Base-by-base conservation (phyloP, 768 basidiomycete species). In the Scleroderma citrinum region DNA sequence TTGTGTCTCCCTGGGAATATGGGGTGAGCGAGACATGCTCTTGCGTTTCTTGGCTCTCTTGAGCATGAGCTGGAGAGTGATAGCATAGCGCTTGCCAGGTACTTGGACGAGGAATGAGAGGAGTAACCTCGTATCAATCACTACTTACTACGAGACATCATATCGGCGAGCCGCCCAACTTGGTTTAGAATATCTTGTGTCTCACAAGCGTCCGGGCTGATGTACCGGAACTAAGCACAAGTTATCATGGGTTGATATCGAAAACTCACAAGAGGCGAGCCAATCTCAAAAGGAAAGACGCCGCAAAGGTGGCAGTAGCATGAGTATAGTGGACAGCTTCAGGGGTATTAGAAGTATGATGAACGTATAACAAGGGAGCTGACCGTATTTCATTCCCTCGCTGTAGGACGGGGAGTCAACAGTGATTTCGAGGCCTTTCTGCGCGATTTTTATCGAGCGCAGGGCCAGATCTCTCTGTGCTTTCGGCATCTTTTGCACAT, bases 381-480 rank as follows among this genome's bases (percentile, higher is more conserved):
- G 59, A 87, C 91, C 89, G 60, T 92, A 96, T 74, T 85, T 88
- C 80, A 97, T 85, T 17, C 91, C 91, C 62, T 92, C 88, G 50
- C 92, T 75, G 60, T 97, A 97, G 24, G 87, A 77, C 2, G 83
- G 81, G 3, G 85, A 87, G 41, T 83, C 84, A 31, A 94, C 80
- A 7, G 92, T 94, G 47, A 93, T 90, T 44, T 93, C 87, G 46
- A 95, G 62, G 29, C 84, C 85, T 61, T 82, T 76, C 38, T 81
- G 77, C 17, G 92, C 92, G 56, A 91, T 89, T 46, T 81, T 72
- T 56, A 96, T 90, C 14, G 92, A 92, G 44, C 82, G 76, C 49
- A 92, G 72, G 7, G 92, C 92, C 21, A 96, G 73, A 7, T 87
- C 80, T 52, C 81, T 74, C 67, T 96, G 93, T 17, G 79, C 76